Evolutionary conservation across 192 early-diverging fungal species (phyloP).

Genomic region (Mortierella hygrophila): DNA sequence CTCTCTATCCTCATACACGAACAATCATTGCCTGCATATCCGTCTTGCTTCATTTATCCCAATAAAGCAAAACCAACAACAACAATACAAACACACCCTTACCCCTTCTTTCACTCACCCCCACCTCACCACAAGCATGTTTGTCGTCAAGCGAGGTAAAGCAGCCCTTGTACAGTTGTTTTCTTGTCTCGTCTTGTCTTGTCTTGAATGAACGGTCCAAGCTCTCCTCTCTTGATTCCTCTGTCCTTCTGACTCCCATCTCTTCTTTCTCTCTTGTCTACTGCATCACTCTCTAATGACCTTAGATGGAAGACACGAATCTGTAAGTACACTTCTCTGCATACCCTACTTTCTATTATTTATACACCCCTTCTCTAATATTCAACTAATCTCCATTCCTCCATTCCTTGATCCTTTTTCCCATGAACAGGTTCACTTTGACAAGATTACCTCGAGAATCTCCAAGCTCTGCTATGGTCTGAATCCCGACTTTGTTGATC

Average conservation of each 20-base stretch:
- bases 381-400: neutral
- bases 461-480: slow-evolving; percentile 95
- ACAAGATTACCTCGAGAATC: slow-evolving; percentile 95
- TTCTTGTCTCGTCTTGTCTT: neutral
- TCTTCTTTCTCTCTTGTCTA: neutral
- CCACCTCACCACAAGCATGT: slow-evolving; percentile 23
- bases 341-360: neutral
- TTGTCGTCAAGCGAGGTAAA: slow-evolving; percentile 56
- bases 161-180: neutral
- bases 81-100: neutral
- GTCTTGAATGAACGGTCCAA: neutral
- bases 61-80: neutral
- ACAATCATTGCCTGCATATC: neutral
- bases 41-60: neutral
- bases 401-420: slow-evolving; percentile 56
- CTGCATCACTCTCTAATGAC: neutral
- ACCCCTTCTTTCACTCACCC: neutral
- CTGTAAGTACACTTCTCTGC: slow-evolving; percentile 21
- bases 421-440: slow-evolving; percentile 88
- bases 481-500: slow-evolving; percentile 92
- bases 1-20: too few species aligned
- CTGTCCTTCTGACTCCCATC: neutral
- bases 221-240: neutral
- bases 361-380: neutral
- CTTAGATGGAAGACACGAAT: slow-evolving; percentile 55